Conservation (phyloP, 2,329 filamentous ascomycete genomes). For the Neobulgaria alba region DNA sequence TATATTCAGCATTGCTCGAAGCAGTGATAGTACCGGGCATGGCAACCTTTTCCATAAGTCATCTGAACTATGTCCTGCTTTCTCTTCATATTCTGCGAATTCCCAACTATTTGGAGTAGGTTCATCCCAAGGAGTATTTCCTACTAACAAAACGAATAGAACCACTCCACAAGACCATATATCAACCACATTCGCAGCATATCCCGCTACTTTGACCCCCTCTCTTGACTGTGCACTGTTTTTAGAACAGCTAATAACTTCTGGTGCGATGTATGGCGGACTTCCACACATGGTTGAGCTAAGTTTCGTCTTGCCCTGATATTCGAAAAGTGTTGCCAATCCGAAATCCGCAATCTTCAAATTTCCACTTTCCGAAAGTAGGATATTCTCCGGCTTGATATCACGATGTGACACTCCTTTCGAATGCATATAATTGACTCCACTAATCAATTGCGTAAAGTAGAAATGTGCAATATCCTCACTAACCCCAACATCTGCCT, state of each 20-base stretch:
- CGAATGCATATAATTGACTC: slow-evolving; percentile 90
- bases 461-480: slow-evolving; percentile 95
- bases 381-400: slow-evolving; percentile 90
- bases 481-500: slow-evolving; percentile 90
- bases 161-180: slow-evolving; percentile 98
- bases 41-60: slow-evolving; percentile 79
- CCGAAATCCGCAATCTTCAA: slow-evolving; percentile 96
- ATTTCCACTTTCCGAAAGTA: slow-evolving; percentile 75
- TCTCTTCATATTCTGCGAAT: slow-evolving; percentile 77
- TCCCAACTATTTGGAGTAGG: slow-evolving; percentile 82
- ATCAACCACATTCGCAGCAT: slow-evolving; percentile 74
- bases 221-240: slow-evolving; percentile 36
- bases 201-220: slow-evolving; percentile 47
- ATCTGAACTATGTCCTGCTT: slow-evolving; percentile 73
- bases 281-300: slow-evolving; percentile 90
- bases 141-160: slow-evolving; percentile 89
- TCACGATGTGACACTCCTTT: slow-evolving; percentile 92
- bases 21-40: slow-evolving; percentile 62
- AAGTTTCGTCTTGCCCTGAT: slow-evolving; percentile 72
- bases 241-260: slow-evolving; percentile 56
- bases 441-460: slow-evolving; percentile 83
- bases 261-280: slow-evolving; percentile 93
- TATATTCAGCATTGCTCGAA: slow-evolving; percentile 88
- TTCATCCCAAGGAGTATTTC: slow-evolving; percentile 97
- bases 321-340: slow-evolving; percentile 86